phyloP scores from a whole-genome alignment of 1,139 yeast species.

The Blastobotrys capitulatus region DNA sequence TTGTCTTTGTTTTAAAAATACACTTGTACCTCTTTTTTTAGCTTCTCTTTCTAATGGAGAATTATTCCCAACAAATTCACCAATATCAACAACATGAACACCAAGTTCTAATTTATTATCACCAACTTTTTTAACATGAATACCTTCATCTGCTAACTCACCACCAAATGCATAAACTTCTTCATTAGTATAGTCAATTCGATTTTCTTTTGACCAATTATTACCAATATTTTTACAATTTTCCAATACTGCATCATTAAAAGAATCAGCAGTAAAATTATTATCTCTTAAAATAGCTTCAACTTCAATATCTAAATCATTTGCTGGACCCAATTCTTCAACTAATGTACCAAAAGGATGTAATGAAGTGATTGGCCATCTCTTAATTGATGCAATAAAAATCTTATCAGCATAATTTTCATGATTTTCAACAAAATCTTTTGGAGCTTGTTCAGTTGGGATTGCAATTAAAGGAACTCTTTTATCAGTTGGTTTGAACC shows the following conservation, averaged over 20 bases:
- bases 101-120: slow-evolving; percentile 58
- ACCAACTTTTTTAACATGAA: slow-evolving; percentile 61
- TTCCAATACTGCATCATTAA: slow-evolving; percentile 45
- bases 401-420: slow-evolving; percentile 74
- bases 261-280: slow-evolving; percentile 85
- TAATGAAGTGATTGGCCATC: slow-evolving; percentile 98
- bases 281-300: slow-evolving; percentile 90
- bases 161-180: slow-evolving; percentile 61
- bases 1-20: slow-evolving; percentile 77
- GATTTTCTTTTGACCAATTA: slow-evolving; percentile 31
- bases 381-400: slow-evolving; percentile 90
- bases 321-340: slow-evolving; percentile 77
- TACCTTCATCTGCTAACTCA: slow-evolving; percentile 68
- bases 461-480: slow-evolving; percentile 96
- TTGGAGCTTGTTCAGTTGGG: slow-evolving; percentile 97
- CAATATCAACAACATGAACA: slow-evolving; percentile 76
- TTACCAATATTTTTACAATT: slow-evolving; percentile 30
- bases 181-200: slow-evolving; percentile 58
- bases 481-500: slow-evolving; percentile 98
- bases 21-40: slow-evolving; percentile 85
- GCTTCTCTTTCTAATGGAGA: slow-evolving; percentile 83
- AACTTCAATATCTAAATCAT: slow-evolving; percentile 72
- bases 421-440: slow-evolving; percentile 89
- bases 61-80: slow-evolving; percentile 64
- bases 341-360: slow-evolving; percentile 96